phyloP scores from a whole-genome alignment of 352 stramenopile genomes.

The Nothophytophthora sp. region DNA sequence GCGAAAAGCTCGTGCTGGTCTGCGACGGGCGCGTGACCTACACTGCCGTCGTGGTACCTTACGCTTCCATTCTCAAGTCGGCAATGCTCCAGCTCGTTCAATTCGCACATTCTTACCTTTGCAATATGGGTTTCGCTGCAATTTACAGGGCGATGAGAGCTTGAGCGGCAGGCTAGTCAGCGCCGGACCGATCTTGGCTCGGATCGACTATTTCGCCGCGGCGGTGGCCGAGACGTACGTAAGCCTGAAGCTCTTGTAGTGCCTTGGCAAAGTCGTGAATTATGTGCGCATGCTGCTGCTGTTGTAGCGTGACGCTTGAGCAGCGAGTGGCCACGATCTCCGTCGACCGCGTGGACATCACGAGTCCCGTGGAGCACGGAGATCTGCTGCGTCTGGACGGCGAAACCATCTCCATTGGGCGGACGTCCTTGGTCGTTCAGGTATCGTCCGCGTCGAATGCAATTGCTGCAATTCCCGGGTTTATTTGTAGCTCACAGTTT shows the following conservation, averaged over 20 bases:
- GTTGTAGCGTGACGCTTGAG: conserved; percentile 13
- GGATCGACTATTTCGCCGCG: conserved; percentile 53
- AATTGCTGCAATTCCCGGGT: too few relatives aligned
- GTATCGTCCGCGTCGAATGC: too few relatives aligned
- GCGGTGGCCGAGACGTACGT: conserved; percentile 54
- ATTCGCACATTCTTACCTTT: not conserved
- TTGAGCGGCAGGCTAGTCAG: conserved; percentile 44
- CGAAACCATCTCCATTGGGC: conserved; percentile 54
- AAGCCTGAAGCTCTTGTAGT: too few relatives aligned
- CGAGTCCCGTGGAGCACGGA: conserved; percentile 56
- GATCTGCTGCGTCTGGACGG: conserved; percentile 64
- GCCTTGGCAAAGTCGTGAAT: too few relatives aligned
- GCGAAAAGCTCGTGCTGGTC: conserved; percentile 28
- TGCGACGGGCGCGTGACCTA: conserved; percentile 45
- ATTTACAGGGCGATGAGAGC: conserved; percentile 42
- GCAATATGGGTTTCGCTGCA: too few relatives aligned
- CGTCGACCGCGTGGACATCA: conserved; percentile 63
- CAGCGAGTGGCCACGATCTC: conserved; percentile 58
- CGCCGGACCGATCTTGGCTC: conserved; percentile 44
- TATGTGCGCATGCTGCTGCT: conserved; percentile 29
- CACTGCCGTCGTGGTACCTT: conserved; percentile 46
- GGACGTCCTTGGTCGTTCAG: conserved; percentile 48
- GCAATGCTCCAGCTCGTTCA: not conserved
- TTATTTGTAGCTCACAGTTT: too few relatives aligned
- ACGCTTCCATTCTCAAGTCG: not conserved